A percentile compares a stretch with the other conserved stretches of the same genome.
phyloP scores from a whole-genome alignment of 2,329 filamentous ascomycete species.

The Hymenoscyphus albidus region DNA sequence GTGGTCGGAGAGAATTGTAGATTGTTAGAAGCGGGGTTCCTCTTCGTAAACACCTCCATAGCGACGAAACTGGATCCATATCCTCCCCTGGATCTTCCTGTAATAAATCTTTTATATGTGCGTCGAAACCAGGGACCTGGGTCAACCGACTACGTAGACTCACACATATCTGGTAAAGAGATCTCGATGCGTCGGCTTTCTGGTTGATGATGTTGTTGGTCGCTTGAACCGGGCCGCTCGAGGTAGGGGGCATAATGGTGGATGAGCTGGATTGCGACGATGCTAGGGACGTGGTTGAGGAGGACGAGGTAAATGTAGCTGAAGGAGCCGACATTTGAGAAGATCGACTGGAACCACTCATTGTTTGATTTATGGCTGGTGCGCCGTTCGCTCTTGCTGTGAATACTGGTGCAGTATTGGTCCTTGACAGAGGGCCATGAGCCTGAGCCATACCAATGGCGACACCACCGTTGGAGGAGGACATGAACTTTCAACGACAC shows the following conservation, averaged over 20 bases:
- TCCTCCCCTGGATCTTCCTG: constrained; percentile 62
- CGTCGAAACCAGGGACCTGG: constrained; percentile 79
- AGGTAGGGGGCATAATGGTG: constrained; percentile 37
- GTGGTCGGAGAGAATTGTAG: constrained; percentile 79
- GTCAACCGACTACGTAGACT: constrained; percentile 76
- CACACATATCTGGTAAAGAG: constrained; percentile 93
- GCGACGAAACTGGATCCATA: constrained; percentile 79
- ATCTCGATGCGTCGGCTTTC: constrained; percentile 84
- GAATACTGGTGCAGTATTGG: constrained; percentile 33
- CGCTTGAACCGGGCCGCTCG: constrained; percentile 64
- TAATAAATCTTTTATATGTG: constrained; percentile 67
- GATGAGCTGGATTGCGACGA: constrained; percentile 33
- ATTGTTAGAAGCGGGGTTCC: constrained; percentile 83
- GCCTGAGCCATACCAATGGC: constrained; percentile 32
- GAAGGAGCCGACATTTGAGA: constrained; percentile 61
- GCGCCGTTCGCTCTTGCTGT: constrained; percentile 22
- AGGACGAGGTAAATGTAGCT: constrained; percentile 46
- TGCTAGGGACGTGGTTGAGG: constrained; percentile 33
- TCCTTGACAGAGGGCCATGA: constrained; percentile 33
- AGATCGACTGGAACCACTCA: constrained; percentile 44
- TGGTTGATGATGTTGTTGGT: constrained; percentile 96
- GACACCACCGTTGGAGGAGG: constrained; percentile 29
- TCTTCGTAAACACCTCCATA: constrained; percentile 83
- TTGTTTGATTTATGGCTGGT: constrained; percentile 30
- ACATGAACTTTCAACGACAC: constrained; percentile 25